phyloP scores from a whole-genome alignment of 164 flowering plant species.

The Berberis vulgaris region DNA sequence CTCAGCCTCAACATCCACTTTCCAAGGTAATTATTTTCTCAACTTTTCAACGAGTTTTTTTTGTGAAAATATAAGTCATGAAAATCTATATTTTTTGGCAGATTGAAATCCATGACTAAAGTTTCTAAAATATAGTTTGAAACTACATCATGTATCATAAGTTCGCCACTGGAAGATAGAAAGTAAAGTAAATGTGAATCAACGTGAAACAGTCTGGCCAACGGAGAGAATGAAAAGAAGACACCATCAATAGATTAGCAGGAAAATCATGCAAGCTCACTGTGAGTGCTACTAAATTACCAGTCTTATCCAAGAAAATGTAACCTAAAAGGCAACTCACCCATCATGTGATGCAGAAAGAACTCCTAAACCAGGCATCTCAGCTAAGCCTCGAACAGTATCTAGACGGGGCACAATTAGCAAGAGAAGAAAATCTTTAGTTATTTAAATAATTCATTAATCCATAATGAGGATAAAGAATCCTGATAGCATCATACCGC shows the following conservation, averaged over 20 bases:
- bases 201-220: too few species aligned
- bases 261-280: neutral
- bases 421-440: neutral
- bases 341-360: constrained; percentile 99
- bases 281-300: neutral
- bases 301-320: neutral
- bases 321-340: constrained; percentile 27
- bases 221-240: too few species aligned
- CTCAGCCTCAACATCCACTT: too few species aligned
- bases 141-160: too few species aligned
- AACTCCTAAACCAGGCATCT: constrained; percentile 74
- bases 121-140: too few species aligned
- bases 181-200: too few species aligned
- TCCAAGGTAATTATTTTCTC: too few species aligned
- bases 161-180: too few species aligned
- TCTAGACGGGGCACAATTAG: constrained; percentile 37
- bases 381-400: constrained; percentile 88
- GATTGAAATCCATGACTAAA: too few species aligned
- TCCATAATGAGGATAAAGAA: neutral
- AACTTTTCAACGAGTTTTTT: too few species aligned
- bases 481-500: neutral
- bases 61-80: too few species aligned
- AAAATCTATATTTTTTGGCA: too few species aligned
- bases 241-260: neutral
- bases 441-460: neutral